Percentiles rank a stretch among this genome's conserved stretches.
Conservation (phyloP, 345 rosid species). For the Eucalyptus microcorys region DNA sequence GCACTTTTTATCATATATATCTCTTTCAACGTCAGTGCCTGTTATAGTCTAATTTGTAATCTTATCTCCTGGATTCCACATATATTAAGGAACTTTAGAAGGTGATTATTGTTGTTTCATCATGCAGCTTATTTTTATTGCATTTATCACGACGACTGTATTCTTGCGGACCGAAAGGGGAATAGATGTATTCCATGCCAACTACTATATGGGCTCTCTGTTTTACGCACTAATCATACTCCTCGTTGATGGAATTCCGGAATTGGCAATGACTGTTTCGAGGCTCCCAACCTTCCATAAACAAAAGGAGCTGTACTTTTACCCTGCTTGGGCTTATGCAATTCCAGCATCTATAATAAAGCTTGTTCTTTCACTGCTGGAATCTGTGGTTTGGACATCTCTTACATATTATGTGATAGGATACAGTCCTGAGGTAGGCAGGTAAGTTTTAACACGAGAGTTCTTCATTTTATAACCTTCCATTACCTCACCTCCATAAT, state of each 20-base stretch:
- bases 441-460: constrained; percentile 18
- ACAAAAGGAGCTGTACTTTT: constrained; percentile 40
- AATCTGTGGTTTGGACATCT: constrained; percentile 44
- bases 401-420: constrained; percentile 76
- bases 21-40: not conserved
- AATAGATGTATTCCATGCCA: constrained; percentile 33
- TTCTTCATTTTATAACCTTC: not conserved
- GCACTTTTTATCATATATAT: not conserved
- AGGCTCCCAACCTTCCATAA: constrained; percentile 51
- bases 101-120: not conserved
- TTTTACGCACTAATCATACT: constrained; percentile 31
- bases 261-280: constrained; percentile 25
- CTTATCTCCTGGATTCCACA: not conserved
- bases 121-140: constrained; percentile 33
- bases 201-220: constrained; percentile 35
- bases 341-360: constrained; percentile 39
- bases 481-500: not conserved
- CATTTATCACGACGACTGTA: constrained; percentile 44
- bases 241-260: constrained; percentile 38
- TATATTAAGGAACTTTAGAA: not conserved
- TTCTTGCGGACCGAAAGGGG: constrained; percentile 29
- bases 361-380: constrained; percentile 38
- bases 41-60: no score
- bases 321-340: constrained; percentile 72
- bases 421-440: constrained; percentile 52